These are phyloP conservation scores for Imleria badia DNA, from an alignment of 768 basidiomycete genomes.

Conservation along the genomic window DNA sequence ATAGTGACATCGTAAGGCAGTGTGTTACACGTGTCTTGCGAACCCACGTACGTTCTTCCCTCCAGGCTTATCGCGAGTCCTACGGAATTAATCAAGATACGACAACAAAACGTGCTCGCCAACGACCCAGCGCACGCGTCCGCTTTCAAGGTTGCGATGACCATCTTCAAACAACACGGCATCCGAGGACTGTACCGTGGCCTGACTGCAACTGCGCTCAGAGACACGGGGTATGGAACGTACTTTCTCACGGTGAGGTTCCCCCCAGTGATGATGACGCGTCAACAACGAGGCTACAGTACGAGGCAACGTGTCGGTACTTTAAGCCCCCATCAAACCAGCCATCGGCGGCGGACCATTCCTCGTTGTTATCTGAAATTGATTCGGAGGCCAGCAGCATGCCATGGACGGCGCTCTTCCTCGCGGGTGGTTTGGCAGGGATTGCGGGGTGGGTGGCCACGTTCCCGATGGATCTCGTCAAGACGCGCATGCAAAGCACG, in stretches of 20 bases:
- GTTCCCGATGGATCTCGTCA: conserved; percentile 88
- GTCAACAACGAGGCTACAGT: conserved; percentile 36
- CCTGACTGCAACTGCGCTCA: conserved; percentile 63
- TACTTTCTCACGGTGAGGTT: conserved; percentile 76
- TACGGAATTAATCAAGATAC: conserved; percentile 86
- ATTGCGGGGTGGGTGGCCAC: conserved; percentile 76
- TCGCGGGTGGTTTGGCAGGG: conserved; percentile 78
- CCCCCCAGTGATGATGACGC: not conserved
- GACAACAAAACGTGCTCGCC: conserved; percentile 60
- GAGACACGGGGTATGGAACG: conserved; percentile 82
- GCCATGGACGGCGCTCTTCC: conserved; percentile 58
- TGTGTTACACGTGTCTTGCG: conserved; percentile 1
- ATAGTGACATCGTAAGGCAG: conserved; percentile 68
- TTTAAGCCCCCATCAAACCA: conserved; percentile 32
- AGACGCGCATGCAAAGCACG: conserved; percentile 79
- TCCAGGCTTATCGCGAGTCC: conserved; percentile 74
- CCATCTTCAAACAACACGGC: conserved; percentile 57
- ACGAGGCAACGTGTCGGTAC: conserved; percentile 61
- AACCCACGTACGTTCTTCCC: not conserved
- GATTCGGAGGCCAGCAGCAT: conserved; percentile 36
- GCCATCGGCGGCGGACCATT: conserved; percentile 24
- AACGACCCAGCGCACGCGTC: conserved; percentile 38
- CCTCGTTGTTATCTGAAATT: conserved; percentile 41
- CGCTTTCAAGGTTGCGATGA: conserved; percentile 50
- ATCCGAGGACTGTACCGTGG: conserved; percentile 76